phyloP scores from a whole-genome alignment of 352 stramenopile species.

The Phytophthora chlamydospora region DNA sequence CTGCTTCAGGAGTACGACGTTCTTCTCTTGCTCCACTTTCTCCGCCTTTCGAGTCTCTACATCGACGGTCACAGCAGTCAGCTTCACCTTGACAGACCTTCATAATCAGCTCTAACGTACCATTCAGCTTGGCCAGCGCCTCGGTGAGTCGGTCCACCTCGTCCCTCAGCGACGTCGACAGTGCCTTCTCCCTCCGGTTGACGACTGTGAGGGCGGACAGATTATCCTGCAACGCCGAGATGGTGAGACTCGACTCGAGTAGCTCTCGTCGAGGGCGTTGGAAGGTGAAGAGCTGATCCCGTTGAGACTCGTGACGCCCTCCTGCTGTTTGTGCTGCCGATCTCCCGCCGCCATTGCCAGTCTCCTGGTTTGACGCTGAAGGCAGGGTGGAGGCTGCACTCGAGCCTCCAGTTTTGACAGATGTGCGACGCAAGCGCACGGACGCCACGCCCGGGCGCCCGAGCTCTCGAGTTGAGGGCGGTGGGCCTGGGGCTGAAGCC shows the following conservation, averaged over 20 bases:
- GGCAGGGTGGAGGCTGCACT: not conserved
- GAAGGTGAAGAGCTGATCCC: conserved; percentile 30
- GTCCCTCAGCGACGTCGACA: conserved; percentile 44
- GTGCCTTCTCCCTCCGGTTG: conserved; percentile 57
- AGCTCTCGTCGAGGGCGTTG: conserved; percentile 36
- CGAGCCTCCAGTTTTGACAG: conserved; percentile 9
- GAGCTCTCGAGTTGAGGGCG: conserved; percentile 23
- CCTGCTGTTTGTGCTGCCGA: conserved; percentile 4
- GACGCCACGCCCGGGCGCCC: conserved; percentile 27
- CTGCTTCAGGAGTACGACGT: conserved; percentile 30
- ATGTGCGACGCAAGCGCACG: conserved; percentile 32
- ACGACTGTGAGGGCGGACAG: conserved; percentile 42
- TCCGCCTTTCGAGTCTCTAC: conserved; percentile 53
- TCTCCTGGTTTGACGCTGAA: conserved; percentile 26
- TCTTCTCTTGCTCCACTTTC: conserved; percentile 60
- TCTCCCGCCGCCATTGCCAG: conserved; percentile 1
- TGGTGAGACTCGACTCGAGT: conserved; percentile 35
- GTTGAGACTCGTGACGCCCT: conserved; percentile 13
- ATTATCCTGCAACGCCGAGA: conserved; percentile 58
- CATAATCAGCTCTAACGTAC: conserved; percentile 15
- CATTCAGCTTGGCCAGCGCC: conserved; percentile 44
- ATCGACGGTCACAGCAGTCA: conserved; percentile 10
- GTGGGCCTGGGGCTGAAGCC: conserved; percentile 21
- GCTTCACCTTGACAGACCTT: not conserved
- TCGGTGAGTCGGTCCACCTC: conserved; percentile 42